Evolutionary conservation across 768 basidiomycete species (phyloP), one percentile per base, ranked within the genome.

Genomic region (Macrolepiota dolichaula): DNA sequence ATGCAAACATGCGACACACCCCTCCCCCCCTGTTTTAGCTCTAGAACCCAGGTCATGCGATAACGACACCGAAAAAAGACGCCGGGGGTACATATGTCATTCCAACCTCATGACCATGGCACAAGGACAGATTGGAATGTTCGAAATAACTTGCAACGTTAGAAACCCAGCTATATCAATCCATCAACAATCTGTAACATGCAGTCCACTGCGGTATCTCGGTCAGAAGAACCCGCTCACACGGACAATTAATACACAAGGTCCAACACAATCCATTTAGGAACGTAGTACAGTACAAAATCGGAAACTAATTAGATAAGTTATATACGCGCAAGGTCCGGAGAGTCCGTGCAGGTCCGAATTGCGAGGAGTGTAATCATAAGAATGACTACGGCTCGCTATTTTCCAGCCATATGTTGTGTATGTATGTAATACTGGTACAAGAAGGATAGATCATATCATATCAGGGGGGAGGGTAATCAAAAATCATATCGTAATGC

Each of bases 351-450:
- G 17, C 29, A 22, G 35, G 35, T 35, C 51, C 19, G 19, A 54
- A 54, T 7, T 9, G 47, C 19, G 24, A 49, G 36, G 13, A 37
- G 13, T 13, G 52, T 22, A 54, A 22, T 13, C 52, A 54, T 37
- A 38, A 19, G 17, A 37, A 38, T 37, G 37, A 54, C 36, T 54
- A 54, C 52, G 37, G 22, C 19, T 54, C 36, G 17, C 36, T 54
- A 54, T 54, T 36, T 49, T 49, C 35, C 52, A 38, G 52, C 52
- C 52, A 36, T 54, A 54, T 37, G 52, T 36, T 19, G 40, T 24
- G 55, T 57, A 56, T 27, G 36, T 56, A 32, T 32, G 29, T 32
- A 32, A 7, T 32, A 57, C 55, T 46, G 38, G 55, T 56, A 46
- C 25, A 46, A 47, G 47, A 46, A 22, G 10, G 47, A 29, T 38